These are phyloP conservation scores for Psidium guajava DNA, from an alignment of 345 rosid genomes.

Conservation along the genomic window DNA sequence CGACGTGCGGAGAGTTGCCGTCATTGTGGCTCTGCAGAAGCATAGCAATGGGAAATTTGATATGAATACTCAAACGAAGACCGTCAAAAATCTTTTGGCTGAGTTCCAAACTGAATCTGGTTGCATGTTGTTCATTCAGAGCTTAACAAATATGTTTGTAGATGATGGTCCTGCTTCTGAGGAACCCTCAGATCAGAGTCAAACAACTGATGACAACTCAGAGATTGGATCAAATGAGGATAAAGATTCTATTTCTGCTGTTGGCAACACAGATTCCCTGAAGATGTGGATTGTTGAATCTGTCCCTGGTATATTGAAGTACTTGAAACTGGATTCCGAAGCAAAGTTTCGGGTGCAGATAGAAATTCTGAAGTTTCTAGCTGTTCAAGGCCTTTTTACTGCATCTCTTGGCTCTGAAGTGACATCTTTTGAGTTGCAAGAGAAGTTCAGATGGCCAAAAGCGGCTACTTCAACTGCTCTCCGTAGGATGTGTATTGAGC, in stretches of 20 bases:
- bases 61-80: conserved; percentile 52
- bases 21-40: conserved; percentile 72
- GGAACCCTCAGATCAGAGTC: conserved; percentile 97
- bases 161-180: conserved; percentile 69
- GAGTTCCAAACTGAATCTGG: conserved; percentile 78
- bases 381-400: conserved; percentile 89
- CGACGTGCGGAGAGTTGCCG: conserved; percentile 73
- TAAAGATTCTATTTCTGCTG: conserved; percentile 45
- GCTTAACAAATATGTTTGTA: conserved; percentile 64
- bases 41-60: conserved; percentile 92
- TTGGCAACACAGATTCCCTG: conserved; percentile 56
- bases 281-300: conserved; percentile 90
- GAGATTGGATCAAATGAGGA: conserved; percentile 79
- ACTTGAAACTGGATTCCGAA: conserved; percentile 58
- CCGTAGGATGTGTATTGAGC: conserved; percentile 86
- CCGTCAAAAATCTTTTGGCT: conserved; percentile 66
- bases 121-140: conserved; percentile 70
- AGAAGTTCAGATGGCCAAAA: conserved; percentile 96
- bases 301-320: conserved; percentile 61
- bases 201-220: conserved; percentile 96
- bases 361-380: conserved; percentile 80
- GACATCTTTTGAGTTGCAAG: conserved; percentile 92
- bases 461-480: conserved; percentile 57
- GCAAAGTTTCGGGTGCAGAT: conserved; percentile 65
- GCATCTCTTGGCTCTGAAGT: conserved; percentile 94